Evolutionary conservation across 192 early-diverging fungal species (phyloP).

Genomic region (Allomyces arbusculus): DNA sequence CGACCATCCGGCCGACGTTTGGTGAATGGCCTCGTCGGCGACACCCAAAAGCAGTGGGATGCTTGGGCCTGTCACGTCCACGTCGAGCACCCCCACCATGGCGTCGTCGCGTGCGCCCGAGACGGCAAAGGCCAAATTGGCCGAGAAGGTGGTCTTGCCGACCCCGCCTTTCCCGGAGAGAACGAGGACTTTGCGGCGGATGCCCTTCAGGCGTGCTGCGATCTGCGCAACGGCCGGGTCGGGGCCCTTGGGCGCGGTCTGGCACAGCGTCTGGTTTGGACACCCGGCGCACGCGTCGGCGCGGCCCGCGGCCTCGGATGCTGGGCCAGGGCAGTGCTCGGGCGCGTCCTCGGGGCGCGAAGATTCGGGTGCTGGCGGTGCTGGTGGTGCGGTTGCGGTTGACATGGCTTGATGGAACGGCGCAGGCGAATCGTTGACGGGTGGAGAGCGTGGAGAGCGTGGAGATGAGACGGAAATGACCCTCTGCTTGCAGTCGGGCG

Average conservation of each 20-base stretch:
- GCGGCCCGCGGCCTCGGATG: conserved; percentile 47
- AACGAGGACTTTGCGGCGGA: conserved; percentile 81
- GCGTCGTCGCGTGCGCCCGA: conserved; percentile 16
- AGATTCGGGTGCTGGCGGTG: too few species aligned
- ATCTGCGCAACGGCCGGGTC: conserved; percentile 29
- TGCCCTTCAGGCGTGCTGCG: conserved; percentile 17
- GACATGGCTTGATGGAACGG: too few species aligned
- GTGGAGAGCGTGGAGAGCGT: too few species aligned
- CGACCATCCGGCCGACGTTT: conserved; percentile 56
- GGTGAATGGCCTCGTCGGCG: conserved; percentile 61
- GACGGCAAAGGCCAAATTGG: conserved; percentile 74
- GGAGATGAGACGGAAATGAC: too few species aligned
- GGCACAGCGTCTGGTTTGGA: conserved; percentile 55
- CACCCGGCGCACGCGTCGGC: conserved; percentile 59
- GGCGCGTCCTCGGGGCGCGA: conserved; percentile 32
- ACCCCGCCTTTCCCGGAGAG: conserved; percentile 98
- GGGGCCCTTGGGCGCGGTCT: conserved; percentile 48
- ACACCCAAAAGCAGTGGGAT: conserved; percentile 85
- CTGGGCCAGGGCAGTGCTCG: conserved; percentile 58
- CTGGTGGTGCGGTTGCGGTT: too few species aligned
- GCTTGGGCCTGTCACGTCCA: conserved; percentile 91
- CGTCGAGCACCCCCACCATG: conserved; percentile 68
- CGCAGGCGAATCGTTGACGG: too few species aligned
- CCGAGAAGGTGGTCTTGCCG: conserved; percentile 82
- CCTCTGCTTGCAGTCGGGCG: too few species aligned